phyloP scores from a whole-genome alignment of 768 basidiomycete genomes.

The Amanita thiersii region DNA sequence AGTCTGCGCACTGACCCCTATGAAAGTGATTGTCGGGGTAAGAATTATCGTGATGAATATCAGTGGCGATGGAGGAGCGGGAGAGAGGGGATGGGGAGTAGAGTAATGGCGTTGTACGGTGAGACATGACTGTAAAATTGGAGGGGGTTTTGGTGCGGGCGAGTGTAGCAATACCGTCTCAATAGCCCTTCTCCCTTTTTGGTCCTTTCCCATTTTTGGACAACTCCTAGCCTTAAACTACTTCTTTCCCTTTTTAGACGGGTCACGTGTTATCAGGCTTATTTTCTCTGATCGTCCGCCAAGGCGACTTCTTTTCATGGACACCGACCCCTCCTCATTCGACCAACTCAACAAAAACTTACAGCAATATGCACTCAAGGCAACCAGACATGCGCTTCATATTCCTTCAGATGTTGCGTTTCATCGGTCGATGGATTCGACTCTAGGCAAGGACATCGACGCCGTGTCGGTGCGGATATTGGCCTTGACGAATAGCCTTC shows the following conservation, averaged over 20 bases:
- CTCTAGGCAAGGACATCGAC: constrained; percentile 66
- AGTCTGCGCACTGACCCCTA: too few relatives aligned
- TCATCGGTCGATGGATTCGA: constrained; percentile 77
- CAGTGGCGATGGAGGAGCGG: constrained; percentile 2
- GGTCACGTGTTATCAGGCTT: neutral
- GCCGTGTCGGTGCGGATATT: constrained; percentile 59
- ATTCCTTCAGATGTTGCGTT: constrained; percentile 78
- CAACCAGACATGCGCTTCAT: constrained; percentile 52
- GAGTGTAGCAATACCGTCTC: neutral
- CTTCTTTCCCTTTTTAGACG: neutral
- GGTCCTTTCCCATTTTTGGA: constrained; percentile 4
- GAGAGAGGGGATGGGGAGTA: neutral
- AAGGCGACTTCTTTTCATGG: constrained; percentile 4
- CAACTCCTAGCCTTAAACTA: constrained; percentile 1
- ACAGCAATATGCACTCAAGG: constrained; percentile 52
- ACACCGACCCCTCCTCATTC: constrained; percentile 25
- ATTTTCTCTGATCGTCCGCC: constrained; percentile 2
- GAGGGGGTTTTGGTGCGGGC: neutral
- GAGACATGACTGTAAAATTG: neutral
- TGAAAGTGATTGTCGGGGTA: too few relatives aligned
- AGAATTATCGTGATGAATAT: constrained; percentile 8
- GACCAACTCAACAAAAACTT: constrained; percentile 46
- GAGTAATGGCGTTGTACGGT: neutral
- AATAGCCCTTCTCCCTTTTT: too few relatives aligned
- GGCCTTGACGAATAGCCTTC: constrained; percentile 52